Conservation (phyloP, 139 green algal genomes). For the Coccomyxa sp. region DNA sequence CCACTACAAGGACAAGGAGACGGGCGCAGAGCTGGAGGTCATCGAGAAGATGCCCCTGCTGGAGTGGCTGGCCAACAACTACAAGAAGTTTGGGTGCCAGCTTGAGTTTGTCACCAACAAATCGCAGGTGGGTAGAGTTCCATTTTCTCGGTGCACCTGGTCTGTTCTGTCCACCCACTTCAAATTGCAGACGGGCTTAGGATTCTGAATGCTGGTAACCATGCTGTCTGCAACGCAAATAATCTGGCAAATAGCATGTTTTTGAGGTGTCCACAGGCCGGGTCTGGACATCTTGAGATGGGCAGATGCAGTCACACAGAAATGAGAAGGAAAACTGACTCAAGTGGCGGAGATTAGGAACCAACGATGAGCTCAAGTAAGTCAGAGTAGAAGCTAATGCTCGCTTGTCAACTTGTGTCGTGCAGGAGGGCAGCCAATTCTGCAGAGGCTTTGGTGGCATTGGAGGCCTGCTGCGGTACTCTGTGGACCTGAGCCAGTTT, state of each 20-base stretch:
- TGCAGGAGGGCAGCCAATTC: slow-evolving; percentile 95
- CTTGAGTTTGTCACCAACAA: slow-evolving; percentile 96
- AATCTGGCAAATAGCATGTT: no score
- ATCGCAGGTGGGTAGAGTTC: background rate
- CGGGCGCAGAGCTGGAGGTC: slow-evolving; percentile 82
- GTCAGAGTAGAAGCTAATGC: background rate
- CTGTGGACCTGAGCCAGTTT: slow-evolving; percentile 70
- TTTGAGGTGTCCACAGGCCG: background rate
- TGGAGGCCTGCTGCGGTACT: slow-evolving; percentile 91
- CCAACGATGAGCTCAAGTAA: background rate
- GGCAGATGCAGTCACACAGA: no score
- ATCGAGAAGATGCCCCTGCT: slow-evolving; percentile 87
- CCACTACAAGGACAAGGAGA: slow-evolving; percentile 89
- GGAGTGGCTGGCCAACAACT: slow-evolving; percentile 97
- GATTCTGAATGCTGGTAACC: no score
- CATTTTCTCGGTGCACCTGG: background rate
- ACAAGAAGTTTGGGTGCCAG: slow-evolving; percentile 97
- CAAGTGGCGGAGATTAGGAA: no score
- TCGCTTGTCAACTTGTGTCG: slow-evolving; percentile 20
- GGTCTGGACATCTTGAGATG: no score
- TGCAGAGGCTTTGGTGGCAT: slow-evolving; percentile 95
- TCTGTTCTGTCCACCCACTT: background rate
- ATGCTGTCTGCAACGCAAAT: no score
- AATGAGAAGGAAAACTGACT: no score
- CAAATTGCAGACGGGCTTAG: no score